These are phyloP conservation scores for Fusarium lyarnte DNA, from an alignment of 2,329 filamentous ascomycete genomes.

Conservation along the genomic window DNA sequence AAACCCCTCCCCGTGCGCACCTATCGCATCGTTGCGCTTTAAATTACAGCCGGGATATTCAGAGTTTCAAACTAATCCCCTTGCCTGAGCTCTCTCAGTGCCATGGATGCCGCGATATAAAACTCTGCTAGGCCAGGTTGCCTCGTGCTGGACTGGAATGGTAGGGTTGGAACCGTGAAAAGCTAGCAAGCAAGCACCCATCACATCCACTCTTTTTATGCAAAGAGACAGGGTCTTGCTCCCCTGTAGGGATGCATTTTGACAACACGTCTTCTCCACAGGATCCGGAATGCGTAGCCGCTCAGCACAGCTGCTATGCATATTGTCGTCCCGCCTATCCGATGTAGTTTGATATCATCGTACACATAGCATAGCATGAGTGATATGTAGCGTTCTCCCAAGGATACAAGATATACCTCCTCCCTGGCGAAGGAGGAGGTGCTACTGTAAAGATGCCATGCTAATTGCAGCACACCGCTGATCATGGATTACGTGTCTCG, in stretches of 20 bases:
- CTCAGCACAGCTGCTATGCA: not conserved
- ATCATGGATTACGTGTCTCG: slow-evolving; percentile 25
- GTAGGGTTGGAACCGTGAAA: not conserved
- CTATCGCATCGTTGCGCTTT: slow-evolving; percentile 19
- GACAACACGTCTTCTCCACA: not conserved
- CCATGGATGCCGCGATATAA: slow-evolving; percentile 7
- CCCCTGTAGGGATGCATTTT: not conserved
- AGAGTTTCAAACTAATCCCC: not conserved
- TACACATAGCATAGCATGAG: slow-evolving; percentile 27
- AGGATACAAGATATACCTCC: slow-evolving; percentile 2
- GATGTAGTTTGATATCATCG: not conserved
- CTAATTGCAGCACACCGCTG: not conserved
- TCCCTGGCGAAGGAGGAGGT: not conserved
- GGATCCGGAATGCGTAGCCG: slow-evolving; percentile 4
- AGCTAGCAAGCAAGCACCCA: slow-evolving; percentile 1
- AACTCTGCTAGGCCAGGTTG: slow-evolving; percentile 12
- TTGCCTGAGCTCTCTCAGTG: not conserved
- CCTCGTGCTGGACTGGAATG: not conserved
- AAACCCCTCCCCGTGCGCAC: slow-evolving; percentile 6
- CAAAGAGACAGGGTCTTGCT: not conserved
- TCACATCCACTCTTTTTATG: not conserved
- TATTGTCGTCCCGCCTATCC: slow-evolving; percentile 3
- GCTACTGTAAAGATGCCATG: not conserved
- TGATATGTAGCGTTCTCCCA: slow-evolving; percentile 1
- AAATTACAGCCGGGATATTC: slow-evolving; percentile 16